These are phyloP conservation scores for Conticribra guillardii DNA, from an alignment of 108 stramenopile species.

Conservation along the genomic window DNA sequence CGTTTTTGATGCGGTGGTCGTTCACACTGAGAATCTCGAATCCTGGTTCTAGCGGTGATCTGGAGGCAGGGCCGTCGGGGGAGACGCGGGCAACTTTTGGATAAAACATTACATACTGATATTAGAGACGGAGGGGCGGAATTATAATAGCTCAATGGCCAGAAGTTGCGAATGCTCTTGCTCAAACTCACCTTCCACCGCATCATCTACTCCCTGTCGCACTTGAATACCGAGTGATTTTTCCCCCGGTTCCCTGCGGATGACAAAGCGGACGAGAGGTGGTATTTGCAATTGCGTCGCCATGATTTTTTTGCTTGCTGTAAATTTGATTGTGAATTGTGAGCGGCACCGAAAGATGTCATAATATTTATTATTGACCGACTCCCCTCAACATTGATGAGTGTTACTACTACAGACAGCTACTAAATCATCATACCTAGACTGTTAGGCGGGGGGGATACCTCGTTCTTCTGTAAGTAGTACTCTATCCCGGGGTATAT, in stretches of 20 bases:
- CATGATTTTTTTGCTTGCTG: no score
- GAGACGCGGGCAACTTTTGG: neutral
- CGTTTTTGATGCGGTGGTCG: conserved; percentile 6
- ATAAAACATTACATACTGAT: neutral
- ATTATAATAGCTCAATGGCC: neutral
- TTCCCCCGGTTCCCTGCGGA: neutral
- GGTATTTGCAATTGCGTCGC: no score
- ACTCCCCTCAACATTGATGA: no score
- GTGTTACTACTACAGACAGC: no score
- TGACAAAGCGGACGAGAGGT: neutral
- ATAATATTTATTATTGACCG: no score
- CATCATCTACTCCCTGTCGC: conserved; percentile 1
- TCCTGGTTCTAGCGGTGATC: conserved; percentile 7
- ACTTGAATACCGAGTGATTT: conserved; percentile 11
- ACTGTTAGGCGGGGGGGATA: no score
- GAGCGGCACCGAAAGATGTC: no score
- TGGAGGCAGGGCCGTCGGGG: conserved; percentile 9
- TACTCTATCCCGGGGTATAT: no score
- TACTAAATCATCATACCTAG: no score
- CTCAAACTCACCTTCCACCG: neutral
- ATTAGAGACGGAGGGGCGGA: neutral
- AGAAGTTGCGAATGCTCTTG: neutral
- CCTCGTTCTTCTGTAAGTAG: no score
- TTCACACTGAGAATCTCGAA: conserved; percentile 10
- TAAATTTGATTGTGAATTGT: no score